A percentile compares a stretch with the other conserved stretches of the same genome.
Conservation (phyloP, 2,329 filamentous ascomycete genomes). For the Claviceps fusiformis region DNA sequence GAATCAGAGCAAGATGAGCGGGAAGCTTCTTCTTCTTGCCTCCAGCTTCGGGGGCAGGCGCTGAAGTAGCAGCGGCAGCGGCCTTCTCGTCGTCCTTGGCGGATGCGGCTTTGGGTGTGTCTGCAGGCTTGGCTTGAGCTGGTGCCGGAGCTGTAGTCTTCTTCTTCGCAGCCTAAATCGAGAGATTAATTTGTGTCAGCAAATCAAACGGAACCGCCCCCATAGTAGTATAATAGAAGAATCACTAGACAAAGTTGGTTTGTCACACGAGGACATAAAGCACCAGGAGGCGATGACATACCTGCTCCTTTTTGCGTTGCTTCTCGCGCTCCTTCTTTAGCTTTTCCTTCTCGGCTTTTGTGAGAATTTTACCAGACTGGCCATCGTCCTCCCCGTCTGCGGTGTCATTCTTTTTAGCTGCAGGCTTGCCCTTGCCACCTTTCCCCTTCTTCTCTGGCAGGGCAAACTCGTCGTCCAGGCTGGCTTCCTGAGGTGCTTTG, state of each 20-base stretch:
- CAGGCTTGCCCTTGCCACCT: conserved; percentile 35
- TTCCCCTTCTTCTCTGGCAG: conserved; percentile 65
- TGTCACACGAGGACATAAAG: neutral
- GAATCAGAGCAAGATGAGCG: conserved; percentile 55
- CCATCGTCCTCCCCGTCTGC: conserved; percentile 39
- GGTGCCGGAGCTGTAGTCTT: conserved; percentile 39
- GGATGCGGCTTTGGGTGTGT: conserved; percentile 19
- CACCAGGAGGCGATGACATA: conserved; percentile 20
- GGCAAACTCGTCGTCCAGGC: conserved; percentile 73
- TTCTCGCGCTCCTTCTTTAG: conserved; percentile 97
- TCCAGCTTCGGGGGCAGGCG: conserved; percentile 34
- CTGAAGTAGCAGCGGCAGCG: conserved; percentile 21
- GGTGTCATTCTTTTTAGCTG: conserved; percentile 30
- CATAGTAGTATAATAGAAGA: neutral
- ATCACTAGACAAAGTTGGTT: neutral
- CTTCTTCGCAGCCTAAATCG: conserved; percentile 60
- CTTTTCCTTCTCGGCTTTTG: conserved; percentile 97
- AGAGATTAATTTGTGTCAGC: neutral
- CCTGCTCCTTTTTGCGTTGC: conserved; percentile 96
- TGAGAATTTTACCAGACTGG: conserved; percentile 59
- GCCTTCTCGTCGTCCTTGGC: conserved; percentile 34
- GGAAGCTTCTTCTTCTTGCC: conserved; percentile 83
- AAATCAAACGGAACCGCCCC: neutral
- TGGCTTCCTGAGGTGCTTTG: conserved; percentile 71
- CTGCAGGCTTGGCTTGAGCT: conserved; percentile 17